Conservation (phyloP, 2,329 filamentous ascomycete species). For the Neodidymelliopsis sp. region DNA sequence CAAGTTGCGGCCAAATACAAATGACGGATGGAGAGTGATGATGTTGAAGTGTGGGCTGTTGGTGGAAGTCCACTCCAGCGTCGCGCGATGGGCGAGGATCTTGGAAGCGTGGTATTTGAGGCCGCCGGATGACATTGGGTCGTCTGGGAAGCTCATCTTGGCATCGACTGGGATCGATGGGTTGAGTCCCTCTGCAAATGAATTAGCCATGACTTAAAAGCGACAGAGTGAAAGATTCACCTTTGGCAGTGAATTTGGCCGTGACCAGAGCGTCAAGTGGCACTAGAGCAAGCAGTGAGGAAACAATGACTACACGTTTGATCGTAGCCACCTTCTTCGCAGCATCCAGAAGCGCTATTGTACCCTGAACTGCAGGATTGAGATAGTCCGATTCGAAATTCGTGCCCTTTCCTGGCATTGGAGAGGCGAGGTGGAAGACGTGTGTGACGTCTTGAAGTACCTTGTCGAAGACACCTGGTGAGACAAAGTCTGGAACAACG, state of each 20-base stretch:
- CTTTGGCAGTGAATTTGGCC: constrained; percentile 6
- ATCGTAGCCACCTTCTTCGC: constrained; percentile 30
- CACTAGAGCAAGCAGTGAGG: constrained; percentile 28
- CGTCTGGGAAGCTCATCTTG: constrained; percentile 10
- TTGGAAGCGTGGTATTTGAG: constrained; percentile 32
- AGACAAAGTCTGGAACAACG: constrained; percentile 24
- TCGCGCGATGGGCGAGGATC: constrained; percentile 38
- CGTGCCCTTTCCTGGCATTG: constrained; percentile 29
- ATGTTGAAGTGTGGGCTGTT: constrained; percentile 31
- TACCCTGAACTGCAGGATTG: constrained; percentile 38
- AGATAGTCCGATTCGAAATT: constrained; percentile 28
- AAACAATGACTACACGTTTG: constrained; percentile 38
- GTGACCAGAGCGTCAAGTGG: constrained; percentile 14
- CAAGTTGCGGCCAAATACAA: constrained; percentile 34
- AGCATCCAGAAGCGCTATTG: constrained; percentile 28
- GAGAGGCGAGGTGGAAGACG: constrained; percentile 41
- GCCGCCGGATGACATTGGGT: constrained; percentile 8
- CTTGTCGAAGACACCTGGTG: constrained; percentile 19
- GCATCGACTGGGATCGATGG: constrained; percentile 18
- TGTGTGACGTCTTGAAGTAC: constrained; percentile 31
- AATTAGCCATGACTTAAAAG: too few species aligned
- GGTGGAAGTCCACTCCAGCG: constrained; percentile 24
- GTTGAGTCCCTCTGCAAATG: constrained; percentile 17
- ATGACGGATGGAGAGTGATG: constrained; percentile 34
- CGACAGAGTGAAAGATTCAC: too few species aligned